Evolutionary conservation across 257 asterid species (phyloP).

Genomic region (Ehretia macrophylla): DNA sequence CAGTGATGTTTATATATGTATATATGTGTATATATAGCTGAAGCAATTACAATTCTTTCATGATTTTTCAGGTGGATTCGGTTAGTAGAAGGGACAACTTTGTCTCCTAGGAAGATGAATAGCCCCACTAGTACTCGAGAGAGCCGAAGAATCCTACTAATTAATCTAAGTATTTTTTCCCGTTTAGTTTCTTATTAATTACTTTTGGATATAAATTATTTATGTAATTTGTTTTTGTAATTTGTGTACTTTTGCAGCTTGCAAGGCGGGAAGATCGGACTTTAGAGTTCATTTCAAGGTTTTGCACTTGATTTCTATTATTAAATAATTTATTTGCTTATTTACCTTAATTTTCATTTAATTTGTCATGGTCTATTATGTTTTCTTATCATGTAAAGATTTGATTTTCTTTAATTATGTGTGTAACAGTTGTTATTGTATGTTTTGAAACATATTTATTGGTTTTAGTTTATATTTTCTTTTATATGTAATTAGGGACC

Average conservation of each 20-base stretch:
- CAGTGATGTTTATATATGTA: too few relatives aligned
- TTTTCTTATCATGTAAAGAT: too few relatives aligned
- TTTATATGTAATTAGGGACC: too few relatives aligned
- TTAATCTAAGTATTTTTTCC: neutral
- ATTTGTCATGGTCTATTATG: neutral
- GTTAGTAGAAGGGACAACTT: too few relatives aligned
- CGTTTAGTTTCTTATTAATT: neutral
- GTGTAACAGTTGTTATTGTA: too few relatives aligned
- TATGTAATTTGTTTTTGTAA: neutral
- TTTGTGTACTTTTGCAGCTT: neutral
- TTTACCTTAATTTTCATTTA: neutral
- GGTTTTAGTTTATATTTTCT: too few relatives aligned
- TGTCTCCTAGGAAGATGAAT: too few relatives aligned
- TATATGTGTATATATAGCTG: too few relatives aligned
- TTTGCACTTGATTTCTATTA: neutral
- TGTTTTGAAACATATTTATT: too few relatives aligned
- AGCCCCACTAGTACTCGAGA: neutral
- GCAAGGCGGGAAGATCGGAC: neutral
- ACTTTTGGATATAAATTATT: neutral
- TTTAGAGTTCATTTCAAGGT: slow-evolving; percentile 1
- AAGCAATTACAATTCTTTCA: too few relatives aligned
- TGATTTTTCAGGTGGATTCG: neutral
- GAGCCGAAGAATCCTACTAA: neutral
- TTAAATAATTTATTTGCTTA: neutral
- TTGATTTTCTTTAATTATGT: too few relatives aligned